Base-by-base conservation (phyloP, 2,329 filamentous ascomycete genomes). In the Reticulascus tulasneorum region DNA sequence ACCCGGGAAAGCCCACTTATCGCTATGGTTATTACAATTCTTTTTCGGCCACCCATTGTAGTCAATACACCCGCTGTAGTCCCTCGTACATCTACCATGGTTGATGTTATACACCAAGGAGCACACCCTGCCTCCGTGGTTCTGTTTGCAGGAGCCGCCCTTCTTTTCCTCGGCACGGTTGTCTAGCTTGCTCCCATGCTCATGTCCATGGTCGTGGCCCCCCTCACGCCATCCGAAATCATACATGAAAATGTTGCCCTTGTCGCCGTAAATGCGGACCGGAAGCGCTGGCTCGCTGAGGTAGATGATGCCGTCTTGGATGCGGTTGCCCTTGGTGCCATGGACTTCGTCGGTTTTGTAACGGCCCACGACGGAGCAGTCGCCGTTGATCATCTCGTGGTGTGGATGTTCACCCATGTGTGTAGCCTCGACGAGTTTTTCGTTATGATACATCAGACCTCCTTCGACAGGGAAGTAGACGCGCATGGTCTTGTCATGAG, bases 401-500 rank as follows among this genome's bases (percentile, higher is more conserved):
- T 39, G 38, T 5, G 31, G 33, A 25, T 34, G 29, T 29, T 43
- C 42, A 24, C 39, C 42, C 20, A 37, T 8, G 11, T 37, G 25
- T n/a, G 22, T 37, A 9, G 42, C 42, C 23, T 45, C 42, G 36
- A 40, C 17, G 10, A 40, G 29, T 13, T 34, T n/a, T 13, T 22
- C 36, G 19, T 18, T 15, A 30, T 42, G 42, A n/a, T 23, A 20
- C 12, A 45, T 39, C 16, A 45, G 42, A 22, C 33, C 39, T 15
- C 36, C 35, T 29, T 42, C 35, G 16, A 43, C 36, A 19, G 42
- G 42, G 36, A 45, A 45, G 33, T 43, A 45, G 23, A 45, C 33
- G 10, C 42, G 28, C 29, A 43, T 35, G 19, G 32, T 29, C 6
- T 21, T 25, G 11, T 40, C 37, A 20, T 37, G 23, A 6, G 29